Evolutionary conservation across 2,329 filamentous ascomycete genomes (phyloP).

Genomic region (Blastomyces silverae): DNA sequence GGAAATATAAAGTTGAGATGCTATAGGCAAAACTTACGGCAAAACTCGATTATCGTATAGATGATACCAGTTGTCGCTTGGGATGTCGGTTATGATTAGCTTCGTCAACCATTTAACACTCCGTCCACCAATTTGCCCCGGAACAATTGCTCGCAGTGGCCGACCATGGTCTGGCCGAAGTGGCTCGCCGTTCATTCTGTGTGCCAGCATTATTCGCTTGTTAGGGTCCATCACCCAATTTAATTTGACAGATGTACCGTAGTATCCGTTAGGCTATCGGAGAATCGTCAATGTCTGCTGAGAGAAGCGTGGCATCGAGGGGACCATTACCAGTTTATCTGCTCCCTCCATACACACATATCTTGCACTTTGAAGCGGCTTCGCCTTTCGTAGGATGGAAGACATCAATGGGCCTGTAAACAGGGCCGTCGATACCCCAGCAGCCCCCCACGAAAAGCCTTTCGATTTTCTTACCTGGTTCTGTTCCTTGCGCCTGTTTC

Average conservation of each 20-base stretch:
- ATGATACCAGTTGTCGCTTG: conserved; percentile 92
- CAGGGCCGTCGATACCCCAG: conserved; percentile 76
- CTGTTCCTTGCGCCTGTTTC: conserved; percentile 87
- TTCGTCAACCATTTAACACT: conserved; percentile 90
- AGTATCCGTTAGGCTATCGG: conserved; percentile 69
- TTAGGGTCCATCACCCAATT: conserved; percentile 83
- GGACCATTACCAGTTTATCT: conserved; percentile 56
- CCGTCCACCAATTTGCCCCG: conserved; percentile 83
- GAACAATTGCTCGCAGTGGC: conserved; percentile 73
- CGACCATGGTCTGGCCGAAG: conserved; percentile 79
- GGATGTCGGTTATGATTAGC: conserved; percentile 67
- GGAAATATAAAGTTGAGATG: neutral
- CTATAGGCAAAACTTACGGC: conserved; percentile 44
- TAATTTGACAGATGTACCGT: conserved; percentile 80
- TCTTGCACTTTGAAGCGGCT: conserved; percentile 61
- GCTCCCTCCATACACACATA: conserved; percentile 91
- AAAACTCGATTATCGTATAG: conserved; percentile 88
- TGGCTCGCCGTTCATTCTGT: conserved; percentile 82
- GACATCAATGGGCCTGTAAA: conserved; percentile 76
- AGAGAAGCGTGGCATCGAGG: conserved; percentile 10
- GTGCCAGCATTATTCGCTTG: conserved; percentile 75
- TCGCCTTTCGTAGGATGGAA: conserved; percentile 62
- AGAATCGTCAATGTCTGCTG: conserved; percentile 17
- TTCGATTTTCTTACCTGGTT: conserved; percentile 86
- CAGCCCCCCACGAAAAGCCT: conserved; percentile 89